Evolutionary conservation across 1,284 basidiomycete species (phyloP), one percentile per base, ranked within the genome.

Genomic region (Microbotryomycetes sp.): DNA sequence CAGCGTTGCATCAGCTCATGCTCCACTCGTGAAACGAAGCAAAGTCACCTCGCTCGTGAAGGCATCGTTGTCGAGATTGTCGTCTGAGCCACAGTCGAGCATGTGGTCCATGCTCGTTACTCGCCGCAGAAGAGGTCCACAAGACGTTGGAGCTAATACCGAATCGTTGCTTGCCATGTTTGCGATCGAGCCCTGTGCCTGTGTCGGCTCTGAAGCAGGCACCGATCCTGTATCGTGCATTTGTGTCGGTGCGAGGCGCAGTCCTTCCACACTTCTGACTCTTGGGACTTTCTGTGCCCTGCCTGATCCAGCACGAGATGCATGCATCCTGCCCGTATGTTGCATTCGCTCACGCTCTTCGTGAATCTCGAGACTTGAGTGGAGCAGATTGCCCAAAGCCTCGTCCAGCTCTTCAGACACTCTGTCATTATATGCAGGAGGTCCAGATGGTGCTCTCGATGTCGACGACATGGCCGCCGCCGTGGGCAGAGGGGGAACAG

Each of bases 31-130:
- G n/a, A n/a, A n/a, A n/a, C n/a, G n/a, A n/a, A n/a, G n/a, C n/a
- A 9, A 3, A 45, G 65, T 50, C 47, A 68, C 70, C 27, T 71
- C 68, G 53, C 66, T 68, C 16, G 57, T 56, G 26, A 71, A 66
- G 29, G 31, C 47, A 6, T 56, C 57, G 3, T 51, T 54, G 27
- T 55, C 56, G 3, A 56, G 53, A 4, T 52, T 50, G 3, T 59
- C 46, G 30, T n/a, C 31, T 6, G 9, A 45, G 13, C 27, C 52
- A 13, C 27, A 31, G 2, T 54, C 60, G 16, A 61, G 54, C 18
- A 66, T 50, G 1, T 61, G 56, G 16, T 52, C 24, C 15, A n/a
- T 51, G 29, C 58, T 61, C 16, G 54, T 62, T 11, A 50, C 51
- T 46, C 65, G 50, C 28, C 50, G 29, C 35, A 59, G 23, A 52